A percentile compares a stretch with the other conserved stretches of the same genome.
These are phyloP conservation scores for Xylaria castorea DNA, from an alignment of 495 filamentous ascomycete genomes.

Conservation along the genomic window DNA sequence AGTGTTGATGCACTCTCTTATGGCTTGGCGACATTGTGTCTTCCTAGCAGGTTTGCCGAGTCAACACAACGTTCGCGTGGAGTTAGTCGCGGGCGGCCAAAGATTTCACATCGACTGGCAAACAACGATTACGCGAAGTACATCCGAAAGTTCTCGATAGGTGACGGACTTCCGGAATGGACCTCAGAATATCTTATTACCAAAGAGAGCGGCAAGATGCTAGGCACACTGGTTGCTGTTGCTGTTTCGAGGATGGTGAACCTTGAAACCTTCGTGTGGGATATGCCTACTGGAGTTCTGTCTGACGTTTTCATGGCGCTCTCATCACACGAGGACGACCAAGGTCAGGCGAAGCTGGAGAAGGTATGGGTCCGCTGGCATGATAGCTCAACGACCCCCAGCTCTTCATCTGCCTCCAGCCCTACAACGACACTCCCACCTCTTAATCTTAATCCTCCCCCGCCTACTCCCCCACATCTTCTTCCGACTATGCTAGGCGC, in stretches of 20 bases:
- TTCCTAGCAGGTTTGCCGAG: slow-evolving; percentile 76
- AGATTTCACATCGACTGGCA: slow-evolving; percentile 33
- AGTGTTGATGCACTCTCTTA: slow-evolving; percentile 93
- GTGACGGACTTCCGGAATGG: slow-evolving; percentile 84
- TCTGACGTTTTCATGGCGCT: slow-evolving; percentile 88
- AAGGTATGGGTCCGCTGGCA: slow-evolving; percentile 91
- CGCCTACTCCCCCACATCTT: slow-evolving; percentile 2
- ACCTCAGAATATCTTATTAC: slow-evolving; percentile 86
- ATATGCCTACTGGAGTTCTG: slow-evolving; percentile 92
- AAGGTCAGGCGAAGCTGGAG: slow-evolving; percentile 71
- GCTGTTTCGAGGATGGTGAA: slow-evolving; percentile 86
- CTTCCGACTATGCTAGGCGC: neutral
- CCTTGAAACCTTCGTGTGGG: slow-evolving; percentile 91
- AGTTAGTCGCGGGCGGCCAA: slow-evolving; percentile 31
- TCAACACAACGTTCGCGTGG: slow-evolving; percentile 45
- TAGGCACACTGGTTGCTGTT: slow-evolving; percentile 87
- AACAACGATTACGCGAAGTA: slow-evolving; percentile 83
- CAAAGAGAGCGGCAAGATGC: slow-evolving; percentile 92
- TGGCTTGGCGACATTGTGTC: slow-evolving; percentile 83
- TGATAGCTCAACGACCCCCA: slow-evolving; percentile 63
- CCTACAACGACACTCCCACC: slow-evolving; percentile 33
- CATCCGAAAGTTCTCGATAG: slow-evolving; percentile 87
- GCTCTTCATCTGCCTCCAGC: slow-evolving; percentile 35
- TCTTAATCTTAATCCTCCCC: slow-evolving; percentile 30
- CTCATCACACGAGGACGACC: slow-evolving; percentile 71